Conservation (phyloP, 2,329 filamentous ascomycete species). For the Drechmeria coniospora region DNA sequence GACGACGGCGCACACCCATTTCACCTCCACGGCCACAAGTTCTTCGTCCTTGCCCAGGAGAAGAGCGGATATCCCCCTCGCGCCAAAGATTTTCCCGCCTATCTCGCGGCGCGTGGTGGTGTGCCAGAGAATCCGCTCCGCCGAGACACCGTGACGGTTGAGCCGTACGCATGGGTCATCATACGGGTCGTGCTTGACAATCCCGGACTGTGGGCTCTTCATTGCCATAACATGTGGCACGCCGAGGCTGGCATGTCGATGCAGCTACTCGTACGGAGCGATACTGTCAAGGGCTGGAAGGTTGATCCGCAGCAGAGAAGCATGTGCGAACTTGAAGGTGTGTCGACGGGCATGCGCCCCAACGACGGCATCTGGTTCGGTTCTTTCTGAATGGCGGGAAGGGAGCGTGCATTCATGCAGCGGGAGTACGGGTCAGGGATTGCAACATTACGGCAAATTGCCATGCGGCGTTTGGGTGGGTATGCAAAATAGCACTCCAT, state of each 20-base stretch:
- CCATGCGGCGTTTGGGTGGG: too few relatives aligned
- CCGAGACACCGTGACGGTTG: conserved; percentile 31
- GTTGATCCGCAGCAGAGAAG: conserved; percentile 8
- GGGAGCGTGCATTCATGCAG: background rate
- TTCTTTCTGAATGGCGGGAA: conserved; percentile 6
- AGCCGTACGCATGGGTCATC: conserved; percentile 38
- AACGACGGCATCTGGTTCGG: conserved; percentile 23
- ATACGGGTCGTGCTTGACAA: conserved; percentile 41
- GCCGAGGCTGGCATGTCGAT: conserved; percentile 41
- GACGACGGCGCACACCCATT: conserved; percentile 31
- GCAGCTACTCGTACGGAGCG: conserved; percentile 30
- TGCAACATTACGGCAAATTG: too few relatives aligned
- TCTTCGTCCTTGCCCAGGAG: conserved; percentile 28
- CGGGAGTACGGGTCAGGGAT: too few relatives aligned
- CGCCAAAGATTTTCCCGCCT: conserved; percentile 8
- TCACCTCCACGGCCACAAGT: conserved; percentile 46
- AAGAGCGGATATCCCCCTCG: conserved; percentile 19
- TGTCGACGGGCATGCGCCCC: conserved; percentile 16
- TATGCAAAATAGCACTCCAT: too few relatives aligned
- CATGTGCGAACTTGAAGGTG: conserved; percentile 15
- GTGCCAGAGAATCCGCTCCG: conserved; percentile 17
- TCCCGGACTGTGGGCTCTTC: conserved; percentile 41
- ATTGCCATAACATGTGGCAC: conserved; percentile 46
- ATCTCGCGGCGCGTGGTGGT: conserved; percentile 10
- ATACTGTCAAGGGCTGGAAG: conserved; percentile 13